phyloP scores from a whole-genome alignment of 2,329 filamentous ascomycete species.

The Dactylellina cionopaga region DNA sequence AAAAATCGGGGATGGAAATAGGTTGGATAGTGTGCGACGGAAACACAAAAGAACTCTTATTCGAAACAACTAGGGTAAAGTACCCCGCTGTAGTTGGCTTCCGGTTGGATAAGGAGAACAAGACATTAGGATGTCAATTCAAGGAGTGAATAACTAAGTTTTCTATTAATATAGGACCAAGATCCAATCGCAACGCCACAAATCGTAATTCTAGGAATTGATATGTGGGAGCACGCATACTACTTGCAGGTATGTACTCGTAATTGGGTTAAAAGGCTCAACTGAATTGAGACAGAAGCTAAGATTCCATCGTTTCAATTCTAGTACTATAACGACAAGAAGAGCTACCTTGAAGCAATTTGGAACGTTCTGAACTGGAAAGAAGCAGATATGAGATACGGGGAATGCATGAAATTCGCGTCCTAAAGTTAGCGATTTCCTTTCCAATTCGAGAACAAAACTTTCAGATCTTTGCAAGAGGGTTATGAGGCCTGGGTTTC shows the following conservation, averaged over 20 bases:
- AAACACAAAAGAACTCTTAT: slow-evolving; percentile 69
- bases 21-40: slow-evolving; percentile 77
- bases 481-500: background rate
- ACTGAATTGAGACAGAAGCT: background rate
- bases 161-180: slow-evolving; percentile 75
- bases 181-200: slow-evolving; percentile 75
- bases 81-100: background rate
- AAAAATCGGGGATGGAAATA: background rate
- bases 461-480: background rate
- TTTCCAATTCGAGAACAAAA: too few species aligned
- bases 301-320: background rate
- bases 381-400: slow-evolving; percentile 71
- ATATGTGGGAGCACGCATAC: slow-evolving; percentile 93
- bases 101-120: too few species aligned
- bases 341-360: slow-evolving; percentile 77
- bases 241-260: slow-evolving; percentile 68
- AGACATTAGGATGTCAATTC: too few species aligned
- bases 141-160: too few species aligned
- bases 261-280: background rate
- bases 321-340: slow-evolving; percentile 80
- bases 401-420: slow-evolving; percentile 34
- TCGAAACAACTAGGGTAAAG: slow-evolving; percentile 75
- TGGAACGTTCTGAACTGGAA: slow-evolving; percentile 84
- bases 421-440: too few species aligned
- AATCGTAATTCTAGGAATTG: slow-evolving; percentile 78